Conservation (phyloP, 2,329 filamentous ascomycete genomes). For the Colletotrichum godetiae region DNA sequence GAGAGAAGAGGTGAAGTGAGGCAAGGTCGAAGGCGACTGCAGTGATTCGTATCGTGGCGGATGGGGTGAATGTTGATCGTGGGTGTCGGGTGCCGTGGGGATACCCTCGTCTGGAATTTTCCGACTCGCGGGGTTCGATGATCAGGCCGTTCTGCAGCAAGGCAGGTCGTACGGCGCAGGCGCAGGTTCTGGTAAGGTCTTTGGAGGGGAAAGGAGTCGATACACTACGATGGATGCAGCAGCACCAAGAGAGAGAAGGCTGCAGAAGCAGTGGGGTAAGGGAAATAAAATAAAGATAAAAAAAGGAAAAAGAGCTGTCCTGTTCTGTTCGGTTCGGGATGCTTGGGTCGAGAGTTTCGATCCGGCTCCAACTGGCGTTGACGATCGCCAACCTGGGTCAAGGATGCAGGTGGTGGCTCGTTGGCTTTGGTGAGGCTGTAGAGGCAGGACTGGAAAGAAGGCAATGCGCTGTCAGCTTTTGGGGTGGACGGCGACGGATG, state of each 20-base stretch:
- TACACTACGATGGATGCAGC: neutral
- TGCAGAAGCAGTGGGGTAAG: slow-evolving; percentile 11
- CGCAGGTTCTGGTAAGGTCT: neutral
- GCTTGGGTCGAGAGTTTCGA: slow-evolving; percentile 5
- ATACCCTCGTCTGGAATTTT: slow-evolving; percentile 31
- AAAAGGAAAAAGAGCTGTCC: neutral
- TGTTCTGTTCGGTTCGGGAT: neutral
- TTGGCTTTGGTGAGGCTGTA: slow-evolving; percentile 32
- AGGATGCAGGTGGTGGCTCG: slow-evolving; percentile 21
- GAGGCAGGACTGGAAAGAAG: slow-evolving; percentile 26
- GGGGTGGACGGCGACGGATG: slow-evolving; percentile 3
- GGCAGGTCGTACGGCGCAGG: neutral
- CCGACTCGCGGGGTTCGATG: slow-evolving; percentile 28
- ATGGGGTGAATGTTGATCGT: slow-evolving; percentile 13
- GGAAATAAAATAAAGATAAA: neutral
- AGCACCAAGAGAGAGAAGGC: neutral
- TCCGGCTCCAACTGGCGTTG: slow-evolving; percentile 15
- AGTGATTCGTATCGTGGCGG: slow-evolving; percentile 2
- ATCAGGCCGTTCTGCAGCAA: slow-evolving; percentile 33
- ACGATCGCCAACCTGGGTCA: slow-evolving; percentile 33
- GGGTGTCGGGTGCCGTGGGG: slow-evolving; percentile 27
- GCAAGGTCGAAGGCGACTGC: slow-evolving; percentile 14
- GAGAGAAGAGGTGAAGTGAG: slow-evolving; percentile 27
- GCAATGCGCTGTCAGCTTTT: slow-evolving; percentile 34
- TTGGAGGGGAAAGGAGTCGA: neutral